Percentiles rank a stretch among this genome's conserved stretches.
phyloP scores from a whole-genome alignment of 2,329 filamentous ascomycete genomes.

The Colletotrichum noveboracense region DNA sequence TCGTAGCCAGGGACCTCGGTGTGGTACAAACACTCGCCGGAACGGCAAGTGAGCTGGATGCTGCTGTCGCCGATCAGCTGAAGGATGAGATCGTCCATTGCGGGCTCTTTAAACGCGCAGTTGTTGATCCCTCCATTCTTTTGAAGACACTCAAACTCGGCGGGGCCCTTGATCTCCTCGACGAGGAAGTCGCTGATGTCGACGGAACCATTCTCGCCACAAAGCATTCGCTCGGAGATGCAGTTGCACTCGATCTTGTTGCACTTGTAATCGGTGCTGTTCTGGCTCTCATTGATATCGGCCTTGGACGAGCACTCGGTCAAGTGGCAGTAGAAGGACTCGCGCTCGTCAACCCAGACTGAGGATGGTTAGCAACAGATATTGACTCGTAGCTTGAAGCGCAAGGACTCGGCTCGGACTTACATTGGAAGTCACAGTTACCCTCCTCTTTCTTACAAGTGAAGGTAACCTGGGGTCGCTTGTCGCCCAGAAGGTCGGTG shows the following conservation, averaged over 20 bases:
- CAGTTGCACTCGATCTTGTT: slow-evolving; percentile 86
- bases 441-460: slow-evolving; percentile 78
- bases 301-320: slow-evolving; percentile 78
- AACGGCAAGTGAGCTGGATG: slow-evolving; percentile 80
- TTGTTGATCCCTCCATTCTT: slow-evolving; percentile 66
- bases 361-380: slow-evolving; percentile 5
- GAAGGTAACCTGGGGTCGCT: slow-evolving; percentile 93
- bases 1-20: slow-evolving; percentile 93
- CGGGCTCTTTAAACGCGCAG: slow-evolving; percentile 88
- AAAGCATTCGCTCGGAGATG: slow-evolving; percentile 90
- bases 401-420: slow-evolving; percentile 32
- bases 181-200: slow-evolving; percentile 90
- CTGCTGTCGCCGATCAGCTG: slow-evolving; percentile 90
- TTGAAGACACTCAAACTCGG: slow-evolving; percentile 77
- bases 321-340: slow-evolving; percentile 96
- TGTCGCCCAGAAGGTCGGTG: slow-evolving; percentile 79
- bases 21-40: slow-evolving; percentile 91
- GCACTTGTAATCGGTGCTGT: slow-evolving; percentile 86
- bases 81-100: slow-evolving; percentile 90
- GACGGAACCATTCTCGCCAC: slow-evolving; percentile 87
- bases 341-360: slow-evolving; percentile 94
- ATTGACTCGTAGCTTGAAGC: not conserved
- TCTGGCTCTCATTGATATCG: slow-evolving; percentile 71
- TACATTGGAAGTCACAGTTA: slow-evolving; percentile 95
- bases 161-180: slow-evolving; percentile 84